These are phyloP conservation scores for Neonectria magnoliae DNA, from an alignment of 2,329 filamentous ascomycete genomes.

Conservation along the genomic window DNA sequence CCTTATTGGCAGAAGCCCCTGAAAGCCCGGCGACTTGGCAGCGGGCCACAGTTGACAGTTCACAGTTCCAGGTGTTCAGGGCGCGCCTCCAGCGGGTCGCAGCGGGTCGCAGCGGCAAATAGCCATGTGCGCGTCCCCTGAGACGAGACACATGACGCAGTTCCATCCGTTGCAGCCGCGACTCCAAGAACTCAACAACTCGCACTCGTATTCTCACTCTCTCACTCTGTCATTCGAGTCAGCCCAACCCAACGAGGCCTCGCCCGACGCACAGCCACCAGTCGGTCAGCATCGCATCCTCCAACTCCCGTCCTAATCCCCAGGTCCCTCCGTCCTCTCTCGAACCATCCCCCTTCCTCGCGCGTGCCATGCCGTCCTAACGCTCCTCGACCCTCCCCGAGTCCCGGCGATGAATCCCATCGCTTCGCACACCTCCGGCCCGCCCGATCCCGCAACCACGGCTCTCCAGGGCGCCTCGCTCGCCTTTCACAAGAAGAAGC, in stretches of 20 bases:
- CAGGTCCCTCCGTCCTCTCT: not conserved
- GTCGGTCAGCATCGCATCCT: not conserved
- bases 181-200: not conserved
- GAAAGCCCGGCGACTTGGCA: not conserved
- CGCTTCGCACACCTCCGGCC: slow-evolving; percentile 43
- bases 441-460: slow-evolving; percentile 52
- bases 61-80: not conserved
- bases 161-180: not conserved
- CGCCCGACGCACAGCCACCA: not conserved
- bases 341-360: not conserved
- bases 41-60: not conserved
- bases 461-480: slow-evolving; percentile 65
- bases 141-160: not conserved
- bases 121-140: not conserved
- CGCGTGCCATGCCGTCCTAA: slow-evolving; percentile 27
- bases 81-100: too few relatives aligned
- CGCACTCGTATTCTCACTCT: not conserved
- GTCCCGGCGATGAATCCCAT: slow-evolving; percentile 49
- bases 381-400: slow-evolving; percentile 3
- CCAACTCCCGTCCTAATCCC: not conserved
- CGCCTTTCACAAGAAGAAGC: slow-evolving; percentile 59
- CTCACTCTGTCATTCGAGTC: too few relatives aligned
- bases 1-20: not conserved
- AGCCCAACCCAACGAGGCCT: not conserved
- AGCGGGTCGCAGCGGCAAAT: not conserved